Conservation (phyloP, 1,284 basidiomycete genomes). For the Cutaneotrichosporon dermatis region DNA sequence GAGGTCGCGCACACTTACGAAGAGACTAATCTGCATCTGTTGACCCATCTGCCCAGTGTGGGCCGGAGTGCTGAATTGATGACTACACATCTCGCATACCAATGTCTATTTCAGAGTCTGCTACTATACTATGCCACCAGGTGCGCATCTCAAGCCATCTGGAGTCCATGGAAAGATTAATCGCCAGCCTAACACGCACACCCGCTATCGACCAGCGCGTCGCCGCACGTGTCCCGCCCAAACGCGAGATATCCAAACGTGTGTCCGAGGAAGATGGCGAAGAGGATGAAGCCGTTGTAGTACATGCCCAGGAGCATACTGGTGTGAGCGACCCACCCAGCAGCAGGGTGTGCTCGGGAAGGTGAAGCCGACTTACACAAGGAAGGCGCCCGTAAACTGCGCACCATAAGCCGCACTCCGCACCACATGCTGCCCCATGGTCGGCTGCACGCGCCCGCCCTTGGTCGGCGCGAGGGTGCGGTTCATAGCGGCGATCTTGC, state of each 20-base stretch:
- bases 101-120: too few relatives aligned
- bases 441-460: neutral
- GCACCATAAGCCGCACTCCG: conserved; percentile 41
- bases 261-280: conserved; percentile 47
- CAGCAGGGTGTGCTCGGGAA: neutral
- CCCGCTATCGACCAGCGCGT: conserved; percentile 2
- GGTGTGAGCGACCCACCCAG: neutral
- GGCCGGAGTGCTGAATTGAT: too few relatives aligned
- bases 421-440: conserved; percentile 44
- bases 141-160: too few relatives aligned
- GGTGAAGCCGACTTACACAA: conserved; percentile 28
- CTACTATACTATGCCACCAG: too few relatives aligned
- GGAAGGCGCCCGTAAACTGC: conserved; percentile 48
- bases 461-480: neutral
- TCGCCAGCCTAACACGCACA: conserved; percentile 13
- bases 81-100: too few relatives aligned
- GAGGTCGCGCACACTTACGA: too few relatives aligned
- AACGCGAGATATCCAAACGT: conserved; percentile 40
- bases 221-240: conserved; percentile 31
- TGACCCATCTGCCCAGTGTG: too few relatives aligned
- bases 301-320: conserved; percentile 45
- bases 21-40: too few relatives aligned
- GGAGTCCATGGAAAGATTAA: too few relatives aligned
- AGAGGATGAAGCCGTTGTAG: conserved; percentile 47
- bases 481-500: conserved; percentile 26